Conservation (phyloP, 306 rosid species). For the Psophocarpus tetragonolobus region DNA sequence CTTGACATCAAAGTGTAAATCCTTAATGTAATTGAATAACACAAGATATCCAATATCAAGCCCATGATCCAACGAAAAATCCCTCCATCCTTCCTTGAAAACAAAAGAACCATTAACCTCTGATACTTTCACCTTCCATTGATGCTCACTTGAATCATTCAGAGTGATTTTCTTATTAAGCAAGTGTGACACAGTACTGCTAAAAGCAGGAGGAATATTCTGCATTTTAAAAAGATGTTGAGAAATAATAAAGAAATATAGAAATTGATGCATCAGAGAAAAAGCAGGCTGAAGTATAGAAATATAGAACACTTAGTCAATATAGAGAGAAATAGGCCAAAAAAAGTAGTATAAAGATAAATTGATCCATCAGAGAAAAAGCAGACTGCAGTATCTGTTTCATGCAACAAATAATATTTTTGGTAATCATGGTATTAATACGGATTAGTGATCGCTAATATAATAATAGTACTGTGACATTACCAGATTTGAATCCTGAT, state of each 20-base stretch:
- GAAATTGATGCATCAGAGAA: too few relatives aligned
- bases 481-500: too few relatives aligned
- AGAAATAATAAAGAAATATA: slow-evolving; percentile 12
- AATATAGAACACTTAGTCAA: neutral
- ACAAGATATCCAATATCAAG: slow-evolving; percentile 58
- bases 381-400: neutral
- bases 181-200: slow-evolving; percentile 38
- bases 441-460: too few relatives aligned
- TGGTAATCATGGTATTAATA: too few relatives aligned
- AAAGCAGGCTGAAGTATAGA: too few relatives aligned
- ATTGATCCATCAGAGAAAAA: neutral
- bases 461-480: too few relatives aligned
- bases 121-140: slow-evolving; percentile 51
- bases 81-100: slow-evolving; percentile 66
- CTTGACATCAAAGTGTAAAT: slow-evolving; percentile 52
- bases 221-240: slow-evolving; percentile 36
- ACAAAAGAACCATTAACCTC: slow-evolving; percentile 44
- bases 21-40: slow-evolving; percentile 45
- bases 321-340: neutral
- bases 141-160: slow-evolving; percentile 53
- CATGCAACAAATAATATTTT: too few relatives aligned
- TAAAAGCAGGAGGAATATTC: slow-evolving; percentile 67
- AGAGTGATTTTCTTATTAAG: slow-evolving; percentile 44
- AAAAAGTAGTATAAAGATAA: neutral
- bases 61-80: slow-evolving; percentile 50